Evolutionary conservation across 2,329 filamentous ascomycete genomes (phyloP).

Genomic region (Arthrobotrys entomopaga): DNA sequence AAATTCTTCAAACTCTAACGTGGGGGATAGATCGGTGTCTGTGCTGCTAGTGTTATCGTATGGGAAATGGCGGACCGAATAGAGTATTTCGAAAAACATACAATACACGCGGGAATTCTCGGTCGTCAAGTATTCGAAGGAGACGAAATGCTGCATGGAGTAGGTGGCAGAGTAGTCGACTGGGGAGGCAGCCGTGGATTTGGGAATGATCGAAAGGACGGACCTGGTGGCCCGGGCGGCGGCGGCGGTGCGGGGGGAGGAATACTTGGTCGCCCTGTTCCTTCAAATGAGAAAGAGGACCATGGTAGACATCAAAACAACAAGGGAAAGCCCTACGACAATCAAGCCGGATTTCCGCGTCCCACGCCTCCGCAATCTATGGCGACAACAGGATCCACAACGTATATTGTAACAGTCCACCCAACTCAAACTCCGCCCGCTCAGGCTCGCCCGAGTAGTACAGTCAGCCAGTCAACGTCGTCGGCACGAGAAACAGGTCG

Average conservation of each 20-base stretch:
- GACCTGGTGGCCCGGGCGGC: constrained; percentile 39
- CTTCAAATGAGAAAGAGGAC: constrained; percentile 36
- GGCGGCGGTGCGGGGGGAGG: constrained; percentile 30
- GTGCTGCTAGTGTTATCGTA: constrained; percentile 92
- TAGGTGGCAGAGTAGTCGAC: constrained; percentile 35
- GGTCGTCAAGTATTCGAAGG: constrained; percentile 92
- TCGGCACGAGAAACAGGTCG: constrained; percentile 46
- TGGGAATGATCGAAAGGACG: constrained; percentile 24
- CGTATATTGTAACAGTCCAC: constrained; percentile 48
- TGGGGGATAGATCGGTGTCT: constrained; percentile 73
- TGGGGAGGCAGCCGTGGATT: constrained; percentile 30
- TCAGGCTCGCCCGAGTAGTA: constrained; percentile 38
- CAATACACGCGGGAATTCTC: constrained; percentile 91
- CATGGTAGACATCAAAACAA: constrained; percentile 21
- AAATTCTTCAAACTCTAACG: constrained; percentile 6
- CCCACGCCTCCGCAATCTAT: constrained; percentile 40
- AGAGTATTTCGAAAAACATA: constrained; percentile 88
- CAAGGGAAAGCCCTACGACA: constrained; percentile 14
- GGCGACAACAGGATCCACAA: constrained; percentile 48
- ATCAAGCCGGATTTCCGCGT: constrained; percentile 15
- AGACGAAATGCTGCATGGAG: constrained; percentile 83
- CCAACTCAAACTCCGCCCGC: constrained; percentile 35
- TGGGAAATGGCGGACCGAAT: constrained; percentile 99
- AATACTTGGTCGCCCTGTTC: constrained; percentile 36
- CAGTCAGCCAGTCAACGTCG: constrained; percentile 44